Base-by-base conservation (phyloP, 2,329 filamentous ascomycete genomes). In the Cladosporium sp. region DNA sequence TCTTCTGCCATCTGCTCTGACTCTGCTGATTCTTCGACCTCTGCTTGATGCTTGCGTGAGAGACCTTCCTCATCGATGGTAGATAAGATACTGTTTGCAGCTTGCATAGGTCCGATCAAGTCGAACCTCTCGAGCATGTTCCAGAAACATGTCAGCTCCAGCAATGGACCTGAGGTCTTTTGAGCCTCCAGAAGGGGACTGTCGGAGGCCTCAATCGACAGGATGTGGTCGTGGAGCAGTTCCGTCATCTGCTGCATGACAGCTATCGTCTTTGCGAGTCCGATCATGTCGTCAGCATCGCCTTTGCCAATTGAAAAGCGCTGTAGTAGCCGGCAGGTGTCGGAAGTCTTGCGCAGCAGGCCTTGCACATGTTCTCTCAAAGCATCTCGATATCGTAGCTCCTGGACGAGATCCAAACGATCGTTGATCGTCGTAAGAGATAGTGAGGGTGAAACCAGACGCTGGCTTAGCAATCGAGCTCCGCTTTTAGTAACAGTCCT, bases 11-110 rank as follows among this genome's bases (percentile, higher is more conserved):
- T 81, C 1, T 86, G 86, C 28, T 91, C 86, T 72, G 95, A 88
- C 67, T 89, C 86, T 23, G 84, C 86, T 0, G 88, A 88, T 68
- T 91, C 88, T 62, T 85, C 87, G 67, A 94, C 89, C 70, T 95
- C 88, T 1, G 89, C 84, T 40, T 89, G 86, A 72, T 97, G 93
- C 72, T 91, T 89, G 70, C 91, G 88, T 18, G 88, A 83, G n/a
- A 98, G 81, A 0, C 93, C 92, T 68, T 97, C 93, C 78, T 98
- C 95, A 72, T 99, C 95, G 66, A 99, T 96, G 4, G 94, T 89
- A 2, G 85, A 82, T 59, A 85, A 80, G 66, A 99, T 97, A 26
- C 85, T 85, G 26, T 82, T 79, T 2, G 93, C 91, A 5, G 98
- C 85, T 50, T 85, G 83, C 12, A 82, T 79, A 0, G 93, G 91